Percentiles rank a stretch among this genome's conserved stretches.
Evolutionary conservation across 352 stramenopile species (phyloP).

Genomic region (Phytophthora quininea): DNA sequence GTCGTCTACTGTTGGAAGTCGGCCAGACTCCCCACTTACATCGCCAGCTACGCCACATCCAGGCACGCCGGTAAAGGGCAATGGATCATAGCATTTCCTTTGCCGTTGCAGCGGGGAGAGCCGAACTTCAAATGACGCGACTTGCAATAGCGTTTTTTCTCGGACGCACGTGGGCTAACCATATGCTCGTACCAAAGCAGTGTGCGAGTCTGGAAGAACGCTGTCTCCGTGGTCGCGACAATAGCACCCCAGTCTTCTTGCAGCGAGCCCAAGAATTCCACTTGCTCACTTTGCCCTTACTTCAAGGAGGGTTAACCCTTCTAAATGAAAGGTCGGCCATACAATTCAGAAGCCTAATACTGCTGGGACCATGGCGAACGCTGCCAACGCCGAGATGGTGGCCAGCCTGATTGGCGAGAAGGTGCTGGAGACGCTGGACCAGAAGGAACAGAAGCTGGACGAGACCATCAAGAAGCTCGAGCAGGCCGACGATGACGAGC

Average conservation of each 20-base stretch:
- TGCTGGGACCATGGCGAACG: conserved; percentile 48
- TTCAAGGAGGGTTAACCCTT: no score
- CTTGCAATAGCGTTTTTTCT: no score
- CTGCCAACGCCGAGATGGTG: conserved; percentile 76
- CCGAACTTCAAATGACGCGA: no score
- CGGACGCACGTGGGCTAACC: no score
- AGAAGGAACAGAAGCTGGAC: conserved; percentile 86
- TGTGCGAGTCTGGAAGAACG: no score
- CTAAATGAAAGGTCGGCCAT: conserved; percentile 5
- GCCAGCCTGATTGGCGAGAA: conserved; percentile 85
- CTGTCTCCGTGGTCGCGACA: not conserved
- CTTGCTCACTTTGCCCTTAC: not conserved
- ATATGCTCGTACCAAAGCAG: no score
- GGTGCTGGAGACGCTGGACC: conserved; percentile 87
- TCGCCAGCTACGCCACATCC: no score
- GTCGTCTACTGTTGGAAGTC: no score
- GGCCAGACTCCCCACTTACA: no score
- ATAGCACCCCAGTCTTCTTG: conserved; percentile 5
- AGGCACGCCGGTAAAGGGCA: no score
- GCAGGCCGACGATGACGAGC: conserved; percentile 86
- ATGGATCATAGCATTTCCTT: no score
- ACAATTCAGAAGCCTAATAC: conserved; percentile 9
- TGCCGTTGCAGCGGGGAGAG: no score
- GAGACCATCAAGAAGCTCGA: conserved; percentile 86
- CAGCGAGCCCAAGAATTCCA: not conserved